Percentiles rank a stretch among this genome's conserved stretches.
phyloP scores from a whole-genome alignment of 345 rosid species.

The Rhodamnia argentea region DNA sequence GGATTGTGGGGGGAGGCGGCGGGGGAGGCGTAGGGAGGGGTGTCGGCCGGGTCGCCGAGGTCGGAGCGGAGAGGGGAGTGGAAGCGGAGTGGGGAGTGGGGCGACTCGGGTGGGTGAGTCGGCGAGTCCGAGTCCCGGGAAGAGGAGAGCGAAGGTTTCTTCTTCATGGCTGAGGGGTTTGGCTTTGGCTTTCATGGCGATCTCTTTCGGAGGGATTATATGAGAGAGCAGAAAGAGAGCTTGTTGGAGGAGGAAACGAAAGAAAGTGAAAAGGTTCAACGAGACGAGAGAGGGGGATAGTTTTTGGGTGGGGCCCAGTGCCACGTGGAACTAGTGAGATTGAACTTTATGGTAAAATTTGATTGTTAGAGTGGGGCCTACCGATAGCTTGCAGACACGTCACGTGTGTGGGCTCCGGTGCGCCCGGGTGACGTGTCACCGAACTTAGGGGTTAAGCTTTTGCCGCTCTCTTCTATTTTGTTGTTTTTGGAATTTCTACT shows the following conservation, averaged over 20 bases:
- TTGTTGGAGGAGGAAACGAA: background rate
- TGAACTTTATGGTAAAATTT: background rate
- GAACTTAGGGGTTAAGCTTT: too few relatives aligned
- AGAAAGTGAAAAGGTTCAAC: background rate
- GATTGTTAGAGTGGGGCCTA: too few relatives aligned
- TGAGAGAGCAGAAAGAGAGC: background rate
- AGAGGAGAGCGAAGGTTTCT: slow-evolving; percentile 10
- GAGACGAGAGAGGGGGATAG: background rate
- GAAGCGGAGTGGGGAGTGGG: slow-evolving; percentile 70
- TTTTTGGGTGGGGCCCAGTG: background rate
- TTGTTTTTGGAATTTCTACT: too few relatives aligned
- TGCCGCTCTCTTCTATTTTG: too few relatives aligned
- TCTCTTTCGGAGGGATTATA: background rate
- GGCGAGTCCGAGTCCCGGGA: slow-evolving; percentile 48
- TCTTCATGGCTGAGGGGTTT: slow-evolving; percentile 25
- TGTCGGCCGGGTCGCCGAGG: slow-evolving; percentile 46
- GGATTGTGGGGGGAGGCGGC: slow-evolving; percentile 33
- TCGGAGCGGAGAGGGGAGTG: slow-evolving; percentile 71
- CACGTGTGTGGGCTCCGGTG: background rate
- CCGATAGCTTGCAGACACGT: background rate
- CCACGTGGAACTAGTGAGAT: background rate
- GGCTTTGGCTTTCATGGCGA: slow-evolving; percentile 1
- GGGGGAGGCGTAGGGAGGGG: slow-evolving; percentile 55
- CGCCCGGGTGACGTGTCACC: too few relatives aligned
- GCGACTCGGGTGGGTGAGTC: slow-evolving; percentile 33